phyloP scores from a whole-genome alignment of 257 asterid genomes.

The Nicotiana sylvestris region DNA sequence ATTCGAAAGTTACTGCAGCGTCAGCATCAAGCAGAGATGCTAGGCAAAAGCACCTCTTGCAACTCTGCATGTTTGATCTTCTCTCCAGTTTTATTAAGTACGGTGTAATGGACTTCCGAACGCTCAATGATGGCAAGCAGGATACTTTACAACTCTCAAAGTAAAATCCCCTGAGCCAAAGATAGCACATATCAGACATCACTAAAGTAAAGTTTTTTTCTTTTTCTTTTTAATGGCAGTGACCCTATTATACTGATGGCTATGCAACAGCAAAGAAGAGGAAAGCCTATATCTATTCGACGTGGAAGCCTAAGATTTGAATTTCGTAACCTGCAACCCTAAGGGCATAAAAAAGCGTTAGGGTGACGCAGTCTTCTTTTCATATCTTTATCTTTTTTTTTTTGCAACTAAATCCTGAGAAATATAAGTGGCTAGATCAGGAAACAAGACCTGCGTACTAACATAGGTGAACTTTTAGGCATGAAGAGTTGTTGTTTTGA shows the following conservation, averaged over 20 bases:
- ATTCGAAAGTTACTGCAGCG: constrained; percentile 37
- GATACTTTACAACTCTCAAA: constrained; percentile 23
- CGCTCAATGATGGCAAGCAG: constrained; percentile 23
- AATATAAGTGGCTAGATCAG: not conserved
- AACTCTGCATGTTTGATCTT: constrained; percentile 24
- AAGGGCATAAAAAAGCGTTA: not conserved
- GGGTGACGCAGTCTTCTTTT: not conserved
- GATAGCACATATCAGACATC: not conserved
- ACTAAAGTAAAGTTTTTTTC: not conserved
- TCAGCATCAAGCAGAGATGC: constrained; percentile 48
- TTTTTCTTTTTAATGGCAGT: not conserved
- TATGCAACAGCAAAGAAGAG: constrained; percentile 3
- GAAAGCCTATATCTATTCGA: not conserved
- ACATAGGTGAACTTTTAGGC: constrained; percentile 30
- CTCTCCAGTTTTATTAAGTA: constrained; percentile 21
- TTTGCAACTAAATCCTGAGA: not conserved
- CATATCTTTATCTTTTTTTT: not conserved
- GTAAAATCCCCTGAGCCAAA: constrained; percentile 34
- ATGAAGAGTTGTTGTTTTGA: constrained; percentile 23
- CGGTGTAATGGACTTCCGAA: constrained; percentile 25
- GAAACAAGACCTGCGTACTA: constrained; percentile 37
- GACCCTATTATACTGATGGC: not conserved
- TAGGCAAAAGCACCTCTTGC: constrained; percentile 41
- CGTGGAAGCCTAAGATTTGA: not conserved
- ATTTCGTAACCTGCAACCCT: not conserved